phyloP scores from a whole-genome alignment of 2,329 filamentous ascomycete genomes.

The Sporothrix protearum region DNA sequence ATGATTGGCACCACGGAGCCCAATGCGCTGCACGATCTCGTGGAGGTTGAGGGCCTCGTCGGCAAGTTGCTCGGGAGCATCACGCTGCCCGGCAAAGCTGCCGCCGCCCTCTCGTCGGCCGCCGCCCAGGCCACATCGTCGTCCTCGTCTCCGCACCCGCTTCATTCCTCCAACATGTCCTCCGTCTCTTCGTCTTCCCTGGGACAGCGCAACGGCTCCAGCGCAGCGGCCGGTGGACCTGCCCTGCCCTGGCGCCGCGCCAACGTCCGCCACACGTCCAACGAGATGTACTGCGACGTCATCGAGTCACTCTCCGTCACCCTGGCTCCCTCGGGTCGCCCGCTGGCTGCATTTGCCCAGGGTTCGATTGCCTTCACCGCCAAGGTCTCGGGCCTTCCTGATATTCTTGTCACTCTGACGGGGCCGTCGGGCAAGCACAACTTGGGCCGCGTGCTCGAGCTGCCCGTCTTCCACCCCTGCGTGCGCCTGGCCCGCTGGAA shows the following conservation, averaged over 20 bases:
- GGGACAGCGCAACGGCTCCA: conserved; percentile 36
- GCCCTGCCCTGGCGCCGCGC: conserved; percentile 81
- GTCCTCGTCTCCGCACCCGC: background rate
- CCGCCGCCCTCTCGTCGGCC: conserved; percentile 20
- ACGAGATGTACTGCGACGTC: conserved; percentile 94
- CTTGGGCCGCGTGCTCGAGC: conserved; percentile 69
- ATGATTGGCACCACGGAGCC: conserved; percentile 86
- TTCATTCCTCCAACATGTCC: background rate
- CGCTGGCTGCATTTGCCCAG: conserved; percentile 80
- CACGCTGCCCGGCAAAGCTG: conserved; percentile 64
- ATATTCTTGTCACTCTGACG: conserved; percentile 76
- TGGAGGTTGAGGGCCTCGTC: conserved; percentile 87
- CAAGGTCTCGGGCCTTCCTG: conserved; percentile 91
- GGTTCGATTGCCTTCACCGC: conserved; percentile 93
- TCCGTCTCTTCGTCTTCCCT: conserved; percentile 32
- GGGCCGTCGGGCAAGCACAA: conserved; percentile 78
- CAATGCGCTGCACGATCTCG: conserved; percentile 84
- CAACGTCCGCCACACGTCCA: conserved; percentile 92
- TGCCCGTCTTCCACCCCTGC: conserved; percentile 95
- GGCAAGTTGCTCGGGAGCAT: conserved; percentile 86
- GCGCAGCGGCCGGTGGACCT: conserved; percentile 42
- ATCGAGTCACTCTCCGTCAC: conserved; percentile 86
- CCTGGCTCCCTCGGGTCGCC: conserved; percentile 82
- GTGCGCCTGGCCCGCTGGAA: conserved; percentile 88
- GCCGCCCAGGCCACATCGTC: conserved; percentile 14